Conservation (phyloP, 495 filamentous ascomycete species). For the Copromyces sp. region DNA sequence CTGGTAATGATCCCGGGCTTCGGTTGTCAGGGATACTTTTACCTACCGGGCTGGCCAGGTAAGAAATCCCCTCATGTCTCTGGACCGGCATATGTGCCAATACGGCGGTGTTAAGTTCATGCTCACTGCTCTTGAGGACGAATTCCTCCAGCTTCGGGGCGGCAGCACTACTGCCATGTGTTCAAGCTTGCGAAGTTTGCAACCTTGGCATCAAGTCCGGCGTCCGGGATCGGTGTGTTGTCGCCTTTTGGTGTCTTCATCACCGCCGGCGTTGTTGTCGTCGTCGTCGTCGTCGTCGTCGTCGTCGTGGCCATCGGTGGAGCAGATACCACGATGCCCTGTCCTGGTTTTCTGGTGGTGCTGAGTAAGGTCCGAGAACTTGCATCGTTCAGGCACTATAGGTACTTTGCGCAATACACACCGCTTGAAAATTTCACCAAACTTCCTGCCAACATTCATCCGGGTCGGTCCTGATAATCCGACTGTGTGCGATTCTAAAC, state of each 20-base stretch:
- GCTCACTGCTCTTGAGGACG: background rate
- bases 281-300: background rate
- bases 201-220: background rate
- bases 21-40: background rate
- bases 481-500: too few relatives aligned
- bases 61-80: background rate
- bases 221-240: background rate
- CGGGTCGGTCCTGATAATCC: background rate
- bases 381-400: background rate
- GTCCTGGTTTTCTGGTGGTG: background rate
- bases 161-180: background rate
- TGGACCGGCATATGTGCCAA: background rate
- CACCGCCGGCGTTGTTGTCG: background rate
- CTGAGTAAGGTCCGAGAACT: background rate
- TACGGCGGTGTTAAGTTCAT: background rate
- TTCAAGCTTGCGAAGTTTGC: background rate
- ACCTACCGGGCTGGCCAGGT: background rate
- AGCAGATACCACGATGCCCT: background rate
- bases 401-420: background rate
- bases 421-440: background rate
- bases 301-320: background rate
- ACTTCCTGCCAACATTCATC: background rate
- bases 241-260: background rate
- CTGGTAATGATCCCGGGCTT: background rate
- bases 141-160: background rate